Conservation (phyloP, 148 eudicot species). For the Vaccinium darrowii region DNA sequence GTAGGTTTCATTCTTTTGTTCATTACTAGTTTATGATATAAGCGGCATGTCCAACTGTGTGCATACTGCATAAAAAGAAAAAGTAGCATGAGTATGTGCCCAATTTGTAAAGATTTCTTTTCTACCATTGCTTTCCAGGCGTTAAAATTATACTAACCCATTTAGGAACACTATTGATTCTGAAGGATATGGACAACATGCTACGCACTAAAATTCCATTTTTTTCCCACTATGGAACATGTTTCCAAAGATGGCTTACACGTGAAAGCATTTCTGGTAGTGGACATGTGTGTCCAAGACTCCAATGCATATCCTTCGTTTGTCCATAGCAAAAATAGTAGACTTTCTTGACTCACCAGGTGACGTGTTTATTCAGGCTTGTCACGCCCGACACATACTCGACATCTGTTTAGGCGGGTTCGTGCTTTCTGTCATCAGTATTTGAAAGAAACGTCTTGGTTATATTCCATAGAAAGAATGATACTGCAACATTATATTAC, state of each 20-base stretch:
- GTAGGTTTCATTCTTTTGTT: constrained; percentile 20
- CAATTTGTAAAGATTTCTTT: not conserved
- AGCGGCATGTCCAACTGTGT: not conserved
- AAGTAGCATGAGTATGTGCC: not conserved
- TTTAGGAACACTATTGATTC: not conserved
- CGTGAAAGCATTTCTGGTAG: not conserved
- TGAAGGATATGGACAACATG: not conserved
- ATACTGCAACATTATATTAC: not conserved
- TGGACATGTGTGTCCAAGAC: too few relatives aligned
- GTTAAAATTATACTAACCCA: not conserved
- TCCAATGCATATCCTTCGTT: too few relatives aligned
- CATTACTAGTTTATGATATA: not conserved
- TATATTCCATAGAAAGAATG: not conserved
- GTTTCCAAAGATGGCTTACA: not conserved
- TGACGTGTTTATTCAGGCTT: not conserved
- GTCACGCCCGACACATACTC: not conserved
- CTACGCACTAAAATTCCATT: not conserved
- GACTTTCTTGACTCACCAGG: not conserved
- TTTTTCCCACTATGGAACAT: not conserved
- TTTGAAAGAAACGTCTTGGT: not conserved
- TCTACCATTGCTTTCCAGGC: not conserved
- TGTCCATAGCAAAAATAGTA: not conserved
- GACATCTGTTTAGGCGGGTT: not conserved
- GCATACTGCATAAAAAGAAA: not conserved
- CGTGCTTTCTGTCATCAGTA: not conserved